Percentiles rank a stretch among this genome's conserved stretches.
phyloP scores from a whole-genome alignment of 1,139 yeast genomes.

The Sugiyamaella japonica region DNA sequence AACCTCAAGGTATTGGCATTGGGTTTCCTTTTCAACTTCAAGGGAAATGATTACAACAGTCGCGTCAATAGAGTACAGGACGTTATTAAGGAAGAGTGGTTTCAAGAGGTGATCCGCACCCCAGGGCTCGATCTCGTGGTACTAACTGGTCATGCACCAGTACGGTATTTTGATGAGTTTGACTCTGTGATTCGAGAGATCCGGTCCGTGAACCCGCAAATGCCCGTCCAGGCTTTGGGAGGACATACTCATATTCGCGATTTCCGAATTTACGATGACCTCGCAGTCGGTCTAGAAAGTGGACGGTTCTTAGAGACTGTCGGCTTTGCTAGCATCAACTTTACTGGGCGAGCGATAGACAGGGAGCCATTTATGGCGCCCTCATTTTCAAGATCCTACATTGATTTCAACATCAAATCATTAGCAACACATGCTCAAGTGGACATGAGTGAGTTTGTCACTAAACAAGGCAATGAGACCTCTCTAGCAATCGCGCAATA shows the following conservation, averaged over 20 bases:
- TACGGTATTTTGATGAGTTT: constrained; percentile 62
- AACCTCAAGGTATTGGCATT: constrained; percentile 60
- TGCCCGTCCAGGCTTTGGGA: constrained; percentile 81
- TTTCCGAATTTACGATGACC: constrained; percentile 64
- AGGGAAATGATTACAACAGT: constrained; percentile 58
- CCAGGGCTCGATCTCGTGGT: constrained; percentile 62
- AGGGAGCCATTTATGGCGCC: constrained; percentile 19
- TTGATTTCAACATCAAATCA: constrained; percentile 76
- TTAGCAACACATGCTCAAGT: constrained; percentile 60
- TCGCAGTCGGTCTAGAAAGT: constrained; percentile 77
- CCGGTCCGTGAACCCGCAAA: constrained; percentile 58
- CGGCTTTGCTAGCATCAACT: constrained; percentile 74
- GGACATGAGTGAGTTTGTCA: constrained; percentile 34
- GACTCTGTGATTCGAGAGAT: constrained; percentile 48
- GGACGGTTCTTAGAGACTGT: constrained; percentile 92
- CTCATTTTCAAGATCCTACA: constrained; percentile 58
- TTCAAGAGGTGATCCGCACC: constrained; percentile 51
- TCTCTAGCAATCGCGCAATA: constrained; percentile 48
- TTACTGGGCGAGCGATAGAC: constrained; percentile 26
- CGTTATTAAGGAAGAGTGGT: constrained; percentile 63
- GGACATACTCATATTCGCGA: constrained; percentile 96
- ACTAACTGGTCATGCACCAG: constrained; percentile 80
- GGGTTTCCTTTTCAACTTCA: constrained; percentile 80
- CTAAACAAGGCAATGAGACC: constrained; percentile 53
- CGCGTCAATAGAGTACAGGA: constrained; percentile 63